Percentiles rank a stretch among this genome's conserved stretches.
phyloP scores from a whole-genome alignment of 352 stramenopile genomes.

The Aphanomyces cochlioides region DNA sequence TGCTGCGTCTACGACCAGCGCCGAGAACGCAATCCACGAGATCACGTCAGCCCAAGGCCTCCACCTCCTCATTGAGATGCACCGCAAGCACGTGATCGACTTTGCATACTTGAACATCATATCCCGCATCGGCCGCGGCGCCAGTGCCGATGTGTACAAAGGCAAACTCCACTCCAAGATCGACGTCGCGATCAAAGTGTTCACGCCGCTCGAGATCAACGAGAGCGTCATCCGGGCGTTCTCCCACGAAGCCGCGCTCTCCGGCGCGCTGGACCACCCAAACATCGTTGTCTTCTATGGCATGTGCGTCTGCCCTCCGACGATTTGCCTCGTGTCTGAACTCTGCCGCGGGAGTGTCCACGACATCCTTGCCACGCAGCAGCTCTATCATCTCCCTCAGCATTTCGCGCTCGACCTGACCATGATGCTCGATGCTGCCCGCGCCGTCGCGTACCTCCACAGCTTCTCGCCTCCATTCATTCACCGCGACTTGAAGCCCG shows the following conservation, averaged over 20 bases:
- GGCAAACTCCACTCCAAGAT: constrained; percentile 51
- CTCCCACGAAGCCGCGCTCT: constrained; percentile 72
- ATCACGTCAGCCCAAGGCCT: constrained; percentile 57
- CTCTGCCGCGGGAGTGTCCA: constrained; percentile 48
- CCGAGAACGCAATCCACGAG: constrained; percentile 41
- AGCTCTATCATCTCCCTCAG: background rate
- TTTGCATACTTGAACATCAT: constrained; percentile 54
- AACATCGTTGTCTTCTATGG: constrained; percentile 82
- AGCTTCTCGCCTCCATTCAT: constrained; percentile 46
- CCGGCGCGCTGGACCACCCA: constrained; percentile 61
- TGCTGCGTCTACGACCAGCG: constrained; percentile 34
- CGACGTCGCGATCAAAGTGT: constrained; percentile 73
- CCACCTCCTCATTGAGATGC: constrained; percentile 65
- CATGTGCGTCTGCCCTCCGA: constrained; percentile 75
- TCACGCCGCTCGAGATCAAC: constrained; percentile 52
- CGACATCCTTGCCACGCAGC: constrained; percentile 25
- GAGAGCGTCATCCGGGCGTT: constrained; percentile 70
- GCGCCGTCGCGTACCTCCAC: constrained; percentile 49
- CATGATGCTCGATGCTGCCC: constrained; percentile 46
- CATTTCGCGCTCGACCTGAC: constrained; percentile 40
- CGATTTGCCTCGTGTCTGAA: constrained; percentile 69
- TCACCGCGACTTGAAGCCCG: constrained; percentile 47
- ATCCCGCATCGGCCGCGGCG: constrained; percentile 46
- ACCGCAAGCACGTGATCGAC: constrained; percentile 63
- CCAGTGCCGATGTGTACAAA: constrained; percentile 60